Conservation (phyloP, 495 filamentous ascomycete species). For the Chlorociboria aeruginascens region DNA sequence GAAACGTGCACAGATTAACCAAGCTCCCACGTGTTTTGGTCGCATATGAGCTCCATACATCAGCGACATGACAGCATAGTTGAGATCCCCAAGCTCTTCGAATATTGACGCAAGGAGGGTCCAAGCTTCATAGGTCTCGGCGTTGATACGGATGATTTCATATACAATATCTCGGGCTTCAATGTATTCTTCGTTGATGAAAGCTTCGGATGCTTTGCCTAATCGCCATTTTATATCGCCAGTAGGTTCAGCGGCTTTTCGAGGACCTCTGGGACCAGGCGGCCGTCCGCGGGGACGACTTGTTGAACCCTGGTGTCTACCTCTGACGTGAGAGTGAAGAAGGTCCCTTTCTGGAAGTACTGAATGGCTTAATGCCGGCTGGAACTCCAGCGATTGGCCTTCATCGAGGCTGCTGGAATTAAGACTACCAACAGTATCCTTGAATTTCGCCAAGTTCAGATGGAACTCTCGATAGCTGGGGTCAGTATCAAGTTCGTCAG, state of each 20-base stretch:
- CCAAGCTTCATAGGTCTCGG: slow-evolving; percentile 73
- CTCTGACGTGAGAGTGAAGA: background rate
- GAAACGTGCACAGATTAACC: slow-evolving; percentile 56
- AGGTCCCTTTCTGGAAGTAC: too few species aligned
- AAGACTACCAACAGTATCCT: slow-evolving; percentile 23
- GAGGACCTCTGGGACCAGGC: slow-evolving; percentile 48
- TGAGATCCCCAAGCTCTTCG: slow-evolving; percentile 50
- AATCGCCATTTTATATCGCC: slow-evolving; percentile 63
- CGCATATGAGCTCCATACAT: slow-evolving; percentile 62
- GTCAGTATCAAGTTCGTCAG: slow-evolving; percentile 23
- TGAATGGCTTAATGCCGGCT: too few species aligned
- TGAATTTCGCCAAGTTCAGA: slow-evolving; percentile 23
- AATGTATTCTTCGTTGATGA: slow-evolving; percentile 52
- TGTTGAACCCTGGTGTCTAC: background rate
- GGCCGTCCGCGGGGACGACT: slow-evolving; percentile 26
- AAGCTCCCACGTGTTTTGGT: slow-evolving; percentile 52
- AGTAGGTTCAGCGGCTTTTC: slow-evolving; percentile 59
- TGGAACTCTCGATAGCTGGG: slow-evolving; percentile 27
- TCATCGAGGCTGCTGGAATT: background rate
- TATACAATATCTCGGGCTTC: slow-evolving; percentile 47
- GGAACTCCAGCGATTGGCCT: background rate
- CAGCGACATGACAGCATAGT: slow-evolving; percentile 54
- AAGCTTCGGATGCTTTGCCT: slow-evolving; percentile 57
- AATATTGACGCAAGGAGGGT: slow-evolving; percentile 62
- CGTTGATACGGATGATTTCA: slow-evolving; percentile 68